A percentile compares a stretch with the other conserved stretches of the same genome.
These are phyloP conservation scores for Sequoiadendron giganteum DNA, from an alignment of 75 land plant species.

Conservation along the genomic window DNA sequence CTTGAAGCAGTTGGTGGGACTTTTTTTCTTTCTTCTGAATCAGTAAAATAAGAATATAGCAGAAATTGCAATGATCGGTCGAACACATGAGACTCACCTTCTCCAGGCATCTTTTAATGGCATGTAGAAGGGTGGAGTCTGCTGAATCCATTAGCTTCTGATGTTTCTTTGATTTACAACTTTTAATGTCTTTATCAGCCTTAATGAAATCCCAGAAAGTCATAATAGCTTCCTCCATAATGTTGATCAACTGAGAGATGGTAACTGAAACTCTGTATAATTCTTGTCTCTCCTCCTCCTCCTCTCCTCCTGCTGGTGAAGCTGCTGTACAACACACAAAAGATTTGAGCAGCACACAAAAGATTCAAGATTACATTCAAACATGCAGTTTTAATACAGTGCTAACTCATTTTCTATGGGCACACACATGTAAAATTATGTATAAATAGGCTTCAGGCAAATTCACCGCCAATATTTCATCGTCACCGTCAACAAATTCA, in stretches of 20 bases:
- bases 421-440: too few relatives aligned
- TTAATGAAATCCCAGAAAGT: conserved; percentile 53
- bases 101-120: conserved; percentile 46
- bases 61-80: not conserved
- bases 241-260: conserved; percentile 34
- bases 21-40: not conserved
- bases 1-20: not conserved
- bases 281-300: not conserved
- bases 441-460: too few relatives aligned
- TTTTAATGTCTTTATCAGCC: conserved; percentile 56
- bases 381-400: too few relatives aligned
- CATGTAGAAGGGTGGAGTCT: conserved; percentile 16
- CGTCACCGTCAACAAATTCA: too few relatives aligned
- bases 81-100: conserved; percentile 35
- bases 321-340: not conserved
- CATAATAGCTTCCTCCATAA: conserved; percentile 43
- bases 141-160: conserved; percentile 20
- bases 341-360: too few relatives aligned
- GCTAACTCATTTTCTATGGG: too few relatives aligned
- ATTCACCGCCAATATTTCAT: too few relatives aligned
- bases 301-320: too few relatives aligned
- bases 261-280: conserved; percentile 4
- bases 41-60: not conserved
- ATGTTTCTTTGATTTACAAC: conserved; percentile 19
- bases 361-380: not conserved